These are phyloP conservation scores for Cyclospora cayetanensis DNA, from an alignment of 169 alveolate species.

Conservation along the genomic window DNA sequence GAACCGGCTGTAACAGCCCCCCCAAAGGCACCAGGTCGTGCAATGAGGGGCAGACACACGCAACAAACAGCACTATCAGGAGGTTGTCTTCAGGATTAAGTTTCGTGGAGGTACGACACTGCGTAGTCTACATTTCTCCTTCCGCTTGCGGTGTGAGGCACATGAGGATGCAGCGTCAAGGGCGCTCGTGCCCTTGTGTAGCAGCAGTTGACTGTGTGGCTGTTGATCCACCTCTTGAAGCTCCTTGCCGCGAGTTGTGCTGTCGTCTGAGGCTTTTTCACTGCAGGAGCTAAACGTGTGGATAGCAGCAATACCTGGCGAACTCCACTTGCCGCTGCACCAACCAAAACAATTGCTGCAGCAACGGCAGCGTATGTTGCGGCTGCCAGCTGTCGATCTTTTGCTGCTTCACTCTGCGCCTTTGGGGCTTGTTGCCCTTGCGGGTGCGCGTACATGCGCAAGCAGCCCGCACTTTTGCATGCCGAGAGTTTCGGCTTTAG, in stretches of 20 bases:
- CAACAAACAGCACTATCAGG: neutral
- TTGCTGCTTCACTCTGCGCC: conserved; percentile 29
- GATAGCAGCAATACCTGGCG: conserved; percentile 44
- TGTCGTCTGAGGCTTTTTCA: neutral
- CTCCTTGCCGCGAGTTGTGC: neutral
- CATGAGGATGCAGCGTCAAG: neutral
- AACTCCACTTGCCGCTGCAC: conserved; percentile 45
- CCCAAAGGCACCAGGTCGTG: conserved; percentile 10
- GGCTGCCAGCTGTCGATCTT: conserved; percentile 44
- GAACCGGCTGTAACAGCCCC: neutral
- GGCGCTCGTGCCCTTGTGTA: neutral
- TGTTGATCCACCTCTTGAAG: neutral
- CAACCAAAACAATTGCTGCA: neutral
- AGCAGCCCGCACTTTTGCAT: conserved; percentile 18
- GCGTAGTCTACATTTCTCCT: neutral
- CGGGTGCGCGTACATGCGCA: neutral
- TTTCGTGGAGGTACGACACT: neutral
- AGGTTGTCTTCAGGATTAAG: neutral
- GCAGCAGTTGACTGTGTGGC: neutral
- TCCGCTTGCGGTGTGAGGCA: neutral
- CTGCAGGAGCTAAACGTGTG: conserved; percentile 52
- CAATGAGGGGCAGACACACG: no score
- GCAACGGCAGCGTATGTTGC: conserved; percentile 51
- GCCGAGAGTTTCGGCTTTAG: no score
- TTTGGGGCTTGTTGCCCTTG: conserved; percentile 37